A percentile compares a stretch with the other conserved stretches of the same genome.
Conservation (phyloP, 2,329 filamentous ascomycete species). For the Coniochaeta sp. region DNA sequence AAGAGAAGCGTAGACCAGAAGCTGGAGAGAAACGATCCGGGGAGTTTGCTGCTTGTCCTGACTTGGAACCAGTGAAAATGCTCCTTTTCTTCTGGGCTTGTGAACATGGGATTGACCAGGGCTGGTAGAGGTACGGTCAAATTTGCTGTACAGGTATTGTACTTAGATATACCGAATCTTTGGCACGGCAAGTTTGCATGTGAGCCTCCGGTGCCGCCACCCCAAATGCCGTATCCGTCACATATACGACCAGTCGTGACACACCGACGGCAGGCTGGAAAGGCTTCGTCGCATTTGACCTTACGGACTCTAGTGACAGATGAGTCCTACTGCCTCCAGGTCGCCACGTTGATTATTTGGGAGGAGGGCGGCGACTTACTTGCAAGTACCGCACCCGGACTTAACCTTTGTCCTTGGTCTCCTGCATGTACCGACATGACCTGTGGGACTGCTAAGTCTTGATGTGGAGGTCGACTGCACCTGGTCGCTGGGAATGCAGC, state of each 20-base stretch:
- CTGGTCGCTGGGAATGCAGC: not conserved
- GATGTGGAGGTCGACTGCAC: not conserved
- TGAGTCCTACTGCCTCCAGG: not conserved
- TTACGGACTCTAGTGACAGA: slow-evolving; percentile 17
- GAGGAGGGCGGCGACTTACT: not conserved
- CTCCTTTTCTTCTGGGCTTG: slow-evolving; percentile 9
- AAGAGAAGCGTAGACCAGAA: slow-evolving; percentile 22
- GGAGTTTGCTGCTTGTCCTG: slow-evolving; percentile 6
- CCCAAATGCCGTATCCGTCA: slow-evolving; percentile 16
- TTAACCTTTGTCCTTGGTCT: not conserved
- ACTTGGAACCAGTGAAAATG: slow-evolving; percentile 9
- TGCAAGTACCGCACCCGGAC: slow-evolving; percentile 3
- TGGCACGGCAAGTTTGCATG: slow-evolving; percentile 6
- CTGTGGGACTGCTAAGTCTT: not conserved
- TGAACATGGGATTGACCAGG: slow-evolving; percentile 2
- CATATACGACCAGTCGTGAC: slow-evolving; percentile 21
- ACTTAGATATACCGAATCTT: slow-evolving; percentile 3
- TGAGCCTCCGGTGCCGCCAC: not conserved
- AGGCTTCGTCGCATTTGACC: slow-evolving; percentile 23
- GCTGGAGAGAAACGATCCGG: not conserved
- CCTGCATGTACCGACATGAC: not conserved
- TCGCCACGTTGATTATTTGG: too few species aligned
- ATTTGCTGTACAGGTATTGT: not conserved
- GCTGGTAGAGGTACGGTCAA: not conserved
- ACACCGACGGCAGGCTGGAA: slow-evolving; percentile 20